A percentile compares a stretch with the other conserved stretches of the same genome.
Evolutionary conservation across 768 basidiomycete genomes (phyloP).

Genomic region (Kwoniella heveanensis): DNA sequence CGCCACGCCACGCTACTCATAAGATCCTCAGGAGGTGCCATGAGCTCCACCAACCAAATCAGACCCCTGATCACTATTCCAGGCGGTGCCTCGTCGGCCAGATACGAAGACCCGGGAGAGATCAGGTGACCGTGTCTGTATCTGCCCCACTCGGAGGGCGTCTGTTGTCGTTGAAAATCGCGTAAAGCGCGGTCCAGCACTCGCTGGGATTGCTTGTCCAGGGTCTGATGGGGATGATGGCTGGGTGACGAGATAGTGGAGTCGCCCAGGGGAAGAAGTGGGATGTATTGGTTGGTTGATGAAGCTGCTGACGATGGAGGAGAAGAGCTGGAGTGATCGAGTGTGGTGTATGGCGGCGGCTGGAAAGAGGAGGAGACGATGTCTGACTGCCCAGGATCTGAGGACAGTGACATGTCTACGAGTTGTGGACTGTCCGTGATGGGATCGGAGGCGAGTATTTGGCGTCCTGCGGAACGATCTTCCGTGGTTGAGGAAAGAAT

Average conservation of each 20-base stretch:
- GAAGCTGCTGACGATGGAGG: too few species aligned
- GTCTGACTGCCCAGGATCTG: background rate
- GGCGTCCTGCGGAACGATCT: too few species aligned
- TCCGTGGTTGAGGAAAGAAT: too few species aligned
- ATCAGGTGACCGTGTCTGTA: slow-evolving; percentile 15
- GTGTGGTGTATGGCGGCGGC: background rate
- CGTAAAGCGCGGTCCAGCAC: slow-evolving; percentile 1
- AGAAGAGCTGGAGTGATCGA: background rate
- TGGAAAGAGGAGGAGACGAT: background rate
- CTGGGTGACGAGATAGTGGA: background rate
- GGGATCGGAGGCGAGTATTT: too few species aligned
- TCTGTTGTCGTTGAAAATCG: slow-evolving; percentile 8
- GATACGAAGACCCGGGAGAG: background rate
- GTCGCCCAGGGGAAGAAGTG: slow-evolving; percentile 1
- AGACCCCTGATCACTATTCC: background rate
- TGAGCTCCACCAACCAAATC: background rate
- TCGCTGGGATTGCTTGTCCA: background rate
- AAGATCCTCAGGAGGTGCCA: slow-evolving; percentile 2
- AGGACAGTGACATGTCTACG: background rate
- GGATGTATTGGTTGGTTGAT: background rate
- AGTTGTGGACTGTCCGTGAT: background rate
- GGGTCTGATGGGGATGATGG: background rate
- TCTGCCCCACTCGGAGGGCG: slow-evolving; percentile 13
- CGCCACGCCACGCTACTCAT: background rate
- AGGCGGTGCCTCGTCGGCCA: background rate